Conservation (phyloP, 1,284 basidiomycete species). For the Ganoderma sp. region DNA sequence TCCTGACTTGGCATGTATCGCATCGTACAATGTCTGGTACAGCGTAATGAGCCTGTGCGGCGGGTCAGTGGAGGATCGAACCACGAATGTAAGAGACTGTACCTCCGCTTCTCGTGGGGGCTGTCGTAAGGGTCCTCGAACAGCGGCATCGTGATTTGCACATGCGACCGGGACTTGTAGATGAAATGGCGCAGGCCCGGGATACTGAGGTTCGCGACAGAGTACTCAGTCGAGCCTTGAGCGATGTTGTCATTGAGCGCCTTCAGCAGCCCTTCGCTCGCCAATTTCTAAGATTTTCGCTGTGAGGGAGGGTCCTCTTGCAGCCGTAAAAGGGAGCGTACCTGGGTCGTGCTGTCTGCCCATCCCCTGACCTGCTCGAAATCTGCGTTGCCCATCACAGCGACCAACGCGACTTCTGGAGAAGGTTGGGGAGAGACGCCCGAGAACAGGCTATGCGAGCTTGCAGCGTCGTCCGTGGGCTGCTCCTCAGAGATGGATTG, state of each 20-base stretch:
- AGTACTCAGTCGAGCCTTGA: conserved; percentile 63
- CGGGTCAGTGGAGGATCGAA: neutral
- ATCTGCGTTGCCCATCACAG: conserved; percentile 70
- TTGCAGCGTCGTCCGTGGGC: conserved; percentile 15
- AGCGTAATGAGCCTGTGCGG: conserved; percentile 71
- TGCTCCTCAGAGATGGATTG: conserved; percentile 5
- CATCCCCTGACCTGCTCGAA: conserved; percentile 74
- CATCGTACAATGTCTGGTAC: conserved; percentile 86
- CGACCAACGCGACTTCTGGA: conserved; percentile 61
- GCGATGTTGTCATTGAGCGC: conserved; percentile 53
- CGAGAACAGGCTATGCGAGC: conserved; percentile 12
- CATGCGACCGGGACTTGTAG: conserved; percentile 88
- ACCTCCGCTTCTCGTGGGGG: conserved; percentile 65
- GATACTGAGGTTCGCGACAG: conserved; percentile 75
- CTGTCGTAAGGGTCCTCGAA: conserved; percentile 85
- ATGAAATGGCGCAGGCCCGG: conserved; percentile 93
- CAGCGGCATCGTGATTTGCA: conserved; percentile 85
- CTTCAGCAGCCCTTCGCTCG: conserved; percentile 61
- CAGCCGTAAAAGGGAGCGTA: conserved; percentile 37
- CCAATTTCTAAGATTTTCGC: conserved; percentile 57
- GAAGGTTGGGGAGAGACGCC: conserved; percentile 14
- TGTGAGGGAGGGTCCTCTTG: neutral
- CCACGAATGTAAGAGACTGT: conserved; percentile 20
- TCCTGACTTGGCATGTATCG: conserved; percentile 84
- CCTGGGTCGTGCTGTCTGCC: conserved; percentile 71